phyloP scores from a whole-genome alignment of 106 monocot genomes.

The Dioscorea dumetorum region DNA sequence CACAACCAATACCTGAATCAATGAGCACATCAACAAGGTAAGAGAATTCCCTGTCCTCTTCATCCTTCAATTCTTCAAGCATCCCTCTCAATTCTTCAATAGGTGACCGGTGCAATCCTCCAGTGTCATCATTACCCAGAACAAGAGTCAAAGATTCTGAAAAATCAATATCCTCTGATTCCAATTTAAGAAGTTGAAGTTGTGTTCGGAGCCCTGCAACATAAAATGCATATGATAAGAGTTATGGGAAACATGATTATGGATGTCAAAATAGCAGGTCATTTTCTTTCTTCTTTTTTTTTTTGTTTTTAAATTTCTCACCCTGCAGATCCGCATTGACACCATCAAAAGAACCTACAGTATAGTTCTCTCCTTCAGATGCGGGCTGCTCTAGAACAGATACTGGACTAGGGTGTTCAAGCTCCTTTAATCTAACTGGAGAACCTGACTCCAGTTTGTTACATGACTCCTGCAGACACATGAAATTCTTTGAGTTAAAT shows the following conservation, averaged over 20 bases:
- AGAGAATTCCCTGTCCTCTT: slow-evolving; percentile 58
- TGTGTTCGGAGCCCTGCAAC: slow-evolving; percentile 35
- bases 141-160: slow-evolving; percentile 12
- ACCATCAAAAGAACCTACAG: slow-evolving; percentile 33
- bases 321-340: slow-evolving; percentile 46
- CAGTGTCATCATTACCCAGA: slow-evolving; percentile 18
- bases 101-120: neutral
- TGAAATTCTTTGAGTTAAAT: neutral
- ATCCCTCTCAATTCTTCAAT: slow-evolving; percentile 3
- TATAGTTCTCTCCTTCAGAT: slow-evolving; percentile 26
- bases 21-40: slow-evolving; percentile 63
- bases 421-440: slow-evolving; percentile 14
- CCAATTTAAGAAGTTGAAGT: slow-evolving; percentile 43
- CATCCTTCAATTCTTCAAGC: slow-evolving; percentile 24
- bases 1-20: slow-evolving; percentile 31
- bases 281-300: neutral
- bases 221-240: neutral
- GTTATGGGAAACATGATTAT: too few relatives aligned
- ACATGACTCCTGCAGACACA: slow-evolving; percentile 16
- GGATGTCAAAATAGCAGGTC: neutral
- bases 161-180: slow-evolving; percentile 15
- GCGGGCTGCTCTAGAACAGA: slow-evolving; percentile 52
- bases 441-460: slow-evolving; percentile 7
- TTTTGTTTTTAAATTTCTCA: slow-evolving; percentile 3
- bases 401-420: slow-evolving; percentile 46